Evolutionary conservation across 2,329 filamentous ascomycete genomes (phyloP), one percentile per base, ranked within the genome.

Genomic region (Colletotrichum phormii): DNA sequence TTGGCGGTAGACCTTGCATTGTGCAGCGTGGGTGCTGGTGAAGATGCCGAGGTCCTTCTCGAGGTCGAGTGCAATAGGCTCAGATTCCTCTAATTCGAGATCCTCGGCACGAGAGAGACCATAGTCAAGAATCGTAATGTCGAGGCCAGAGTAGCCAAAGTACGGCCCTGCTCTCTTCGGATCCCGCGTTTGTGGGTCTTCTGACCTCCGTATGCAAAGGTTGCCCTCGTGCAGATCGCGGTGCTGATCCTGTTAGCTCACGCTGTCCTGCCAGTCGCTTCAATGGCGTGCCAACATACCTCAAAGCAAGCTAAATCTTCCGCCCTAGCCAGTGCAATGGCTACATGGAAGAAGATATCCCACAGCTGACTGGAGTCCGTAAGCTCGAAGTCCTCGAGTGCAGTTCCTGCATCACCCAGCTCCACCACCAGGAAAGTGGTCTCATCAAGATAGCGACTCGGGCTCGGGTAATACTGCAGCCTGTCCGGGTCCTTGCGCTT

Each of bases 211-310:
- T 60, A 92, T 85, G 74, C 90, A 92, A 18, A 92, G 80, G 75
- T 92, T 92, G 5, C 90, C 90, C 75, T 92, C 90, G 75, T 92
- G 90, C 4, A 92, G 83, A 76, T 92, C 90, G 6, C 90, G 88
- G 76, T 92, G 90, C 89, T 91, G 73, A 6, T 58, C 22, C 63
- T 13, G 13, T 22, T 18, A 46, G 12, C 42, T 7, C 24, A 24
- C 35, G 24, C 9, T 11, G 53, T 54, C 5, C 18, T 24, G 5
- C 9, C n/a, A 31, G 9, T 57, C 13, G n/a, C 37, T 68, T 58
- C 2, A 18, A 8, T 18, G n/a, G 5, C n/a, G 22, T 22, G 2
- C 1, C 3, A 54, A 33, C 68, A 18, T 79, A 90, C 89, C 85
- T 92, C 90, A 67, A 92, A 92, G 76, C 87, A 84, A 73, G 88